Percentiles rank a stretch among this genome's conserved stretches.
phyloP scores from a whole-genome alignment of 2,329 filamentous ascomycete genomes.

The Xylariomycetidae sp. region DNA sequence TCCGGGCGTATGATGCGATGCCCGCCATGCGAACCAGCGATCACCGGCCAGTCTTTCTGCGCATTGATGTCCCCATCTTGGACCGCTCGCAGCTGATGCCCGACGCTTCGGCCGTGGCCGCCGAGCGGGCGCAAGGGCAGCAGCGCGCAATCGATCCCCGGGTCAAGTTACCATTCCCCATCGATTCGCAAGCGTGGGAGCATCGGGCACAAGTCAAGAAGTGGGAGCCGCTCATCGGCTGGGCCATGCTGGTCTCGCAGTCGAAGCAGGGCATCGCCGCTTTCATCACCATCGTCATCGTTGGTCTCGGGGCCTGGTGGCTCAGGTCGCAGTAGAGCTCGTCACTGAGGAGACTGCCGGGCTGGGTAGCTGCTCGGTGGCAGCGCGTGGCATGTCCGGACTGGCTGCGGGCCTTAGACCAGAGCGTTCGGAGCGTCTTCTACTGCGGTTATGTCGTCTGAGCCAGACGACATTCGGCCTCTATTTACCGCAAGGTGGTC shows the following conservation, averaged over 20 bases:
- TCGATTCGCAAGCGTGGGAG: slow-evolving; percentile 51
- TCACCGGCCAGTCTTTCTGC: slow-evolving; percentile 76
- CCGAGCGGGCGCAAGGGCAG: slow-evolving; percentile 9
- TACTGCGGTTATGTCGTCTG: too few species aligned
- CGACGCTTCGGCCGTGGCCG: slow-evolving; percentile 12
- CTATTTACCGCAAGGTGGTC: too few species aligned
- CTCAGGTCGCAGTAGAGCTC: slow-evolving; percentile 20
- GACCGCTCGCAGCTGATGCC: slow-evolving; percentile 33
- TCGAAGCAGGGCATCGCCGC: slow-evolving; percentile 44
- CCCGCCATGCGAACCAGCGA: slow-evolving; percentile 79
- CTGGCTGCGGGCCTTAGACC: too few species aligned
- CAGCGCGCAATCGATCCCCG: slow-evolving; percentile 16
- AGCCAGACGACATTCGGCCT: too few species aligned
- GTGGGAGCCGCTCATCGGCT: slow-evolving; percentile 38
- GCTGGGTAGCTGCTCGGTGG: too few species aligned
- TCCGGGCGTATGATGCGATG: slow-evolving; percentile 67
- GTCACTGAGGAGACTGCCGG: slow-evolving; percentile 1
- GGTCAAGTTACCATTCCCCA: slow-evolving; percentile 39
- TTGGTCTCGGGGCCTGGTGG: slow-evolving; percentile 43
- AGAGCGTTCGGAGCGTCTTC: too few species aligned
- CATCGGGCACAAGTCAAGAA: slow-evolving; percentile 32
- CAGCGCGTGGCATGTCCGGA: too few species aligned
- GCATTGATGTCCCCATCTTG: slow-evolving; percentile 59
- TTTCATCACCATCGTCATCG: slow-evolving; percentile 35
- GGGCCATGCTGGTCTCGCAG: slow-evolving; percentile 49